Percentiles rank a stretch among this genome's conserved stretches.
These are phyloP conservation scores for Funneliformis geosporum DNA, from an alignment of 192 early-diverging fungal genomes.

Conservation along the genomic window DNA sequence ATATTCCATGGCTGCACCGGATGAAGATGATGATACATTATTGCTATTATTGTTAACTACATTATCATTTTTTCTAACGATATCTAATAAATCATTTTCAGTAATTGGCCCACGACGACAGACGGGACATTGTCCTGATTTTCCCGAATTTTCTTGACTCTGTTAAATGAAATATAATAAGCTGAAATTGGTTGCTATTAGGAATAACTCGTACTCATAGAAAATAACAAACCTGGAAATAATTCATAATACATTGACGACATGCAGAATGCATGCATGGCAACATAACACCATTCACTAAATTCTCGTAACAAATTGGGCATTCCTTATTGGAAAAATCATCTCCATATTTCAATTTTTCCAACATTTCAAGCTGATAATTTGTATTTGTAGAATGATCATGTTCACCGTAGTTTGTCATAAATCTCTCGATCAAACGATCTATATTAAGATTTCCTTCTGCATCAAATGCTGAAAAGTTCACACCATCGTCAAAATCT, in stretches of 20 bases:
- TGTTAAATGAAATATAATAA: slow-evolving; percentile 16
- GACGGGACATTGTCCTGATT: slow-evolving; percentile 55
- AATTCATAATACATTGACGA: slow-evolving; percentile 53
- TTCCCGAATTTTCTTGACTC: slow-evolving; percentile 47
- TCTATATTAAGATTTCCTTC: neutral
- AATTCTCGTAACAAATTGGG: slow-evolving; percentile 57
- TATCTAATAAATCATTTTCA: slow-evolving; percentile 48
- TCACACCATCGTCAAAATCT: neutral
- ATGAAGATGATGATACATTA: neutral
- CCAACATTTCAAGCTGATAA: slow-evolving; percentile 22
- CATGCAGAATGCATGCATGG: slow-evolving; percentile 62
- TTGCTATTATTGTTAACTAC: neutral
- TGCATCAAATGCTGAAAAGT: neutral
- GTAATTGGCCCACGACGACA: slow-evolving; percentile 53
- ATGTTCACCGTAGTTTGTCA: neutral
- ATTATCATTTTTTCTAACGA: slow-evolving; percentile 14
- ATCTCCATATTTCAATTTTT: slow-evolving; percentile 38
- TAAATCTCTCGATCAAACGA: neutral
- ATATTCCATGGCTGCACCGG: neutral
- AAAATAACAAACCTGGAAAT: slow-evolving; percentile 45
- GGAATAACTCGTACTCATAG: neutral
- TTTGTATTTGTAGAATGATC: neutral
- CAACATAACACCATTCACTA: slow-evolving; percentile 50
- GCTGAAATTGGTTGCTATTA: neutral
- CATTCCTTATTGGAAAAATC: slow-evolving; percentile 44